phyloP scores from a whole-genome alignment of 1,139 yeast genomes.

The Hemisphaericaspora xylanilytica region DNA sequence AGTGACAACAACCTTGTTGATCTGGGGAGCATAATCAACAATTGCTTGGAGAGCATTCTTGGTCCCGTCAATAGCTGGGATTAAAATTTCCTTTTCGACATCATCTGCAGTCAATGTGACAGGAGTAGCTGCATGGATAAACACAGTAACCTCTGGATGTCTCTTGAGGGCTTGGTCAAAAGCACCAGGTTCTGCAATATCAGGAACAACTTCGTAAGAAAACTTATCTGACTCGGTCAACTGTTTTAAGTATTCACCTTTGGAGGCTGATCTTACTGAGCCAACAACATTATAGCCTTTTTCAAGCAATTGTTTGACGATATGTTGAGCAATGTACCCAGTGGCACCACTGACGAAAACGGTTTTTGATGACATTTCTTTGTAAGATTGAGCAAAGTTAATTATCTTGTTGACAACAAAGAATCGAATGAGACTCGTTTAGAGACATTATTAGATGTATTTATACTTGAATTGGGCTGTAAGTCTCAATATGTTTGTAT shows the following conservation, averaged over 20 bases:
- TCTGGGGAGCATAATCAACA: slow-evolving; percentile 22
- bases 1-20: slow-evolving; percentile 26
- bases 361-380: slow-evolving; percentile 1
- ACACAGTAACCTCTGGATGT: slow-evolving; percentile 26
- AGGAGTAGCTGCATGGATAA: slow-evolving; percentile 36
- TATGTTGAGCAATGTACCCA: slow-evolving; percentile 52
- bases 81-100: slow-evolving; percentile 25
- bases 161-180: slow-evolving; percentile 30
- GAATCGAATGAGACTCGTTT: too few species aligned
- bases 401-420: too few species aligned
- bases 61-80: slow-evolving; percentile 35
- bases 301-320: slow-evolving; percentile 25
- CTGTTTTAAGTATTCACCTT: slow-evolving; percentile 22
- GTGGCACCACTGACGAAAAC: slow-evolving; percentile 56
- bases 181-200: slow-evolving; percentile 24
- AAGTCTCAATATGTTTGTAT: too few species aligned
- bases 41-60: slow-evolving; percentile 25
- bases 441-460: too few species aligned
- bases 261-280: slow-evolving; percentile 27
- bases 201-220: slow-evolving; percentile 27
- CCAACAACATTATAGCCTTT: slow-evolving; percentile 27
- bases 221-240: slow-evolving; percentile 16
- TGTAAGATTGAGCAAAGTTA: slow-evolving; percentile 3
- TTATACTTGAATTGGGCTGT: too few species aligned
- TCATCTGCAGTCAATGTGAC: slow-evolving; percentile 23